Percentiles rank a stretch among this genome's conserved stretches.
phyloP scores from a whole-genome alignment of 176 grass and related monocot genomes.

The Avena eriantha region DNA sequence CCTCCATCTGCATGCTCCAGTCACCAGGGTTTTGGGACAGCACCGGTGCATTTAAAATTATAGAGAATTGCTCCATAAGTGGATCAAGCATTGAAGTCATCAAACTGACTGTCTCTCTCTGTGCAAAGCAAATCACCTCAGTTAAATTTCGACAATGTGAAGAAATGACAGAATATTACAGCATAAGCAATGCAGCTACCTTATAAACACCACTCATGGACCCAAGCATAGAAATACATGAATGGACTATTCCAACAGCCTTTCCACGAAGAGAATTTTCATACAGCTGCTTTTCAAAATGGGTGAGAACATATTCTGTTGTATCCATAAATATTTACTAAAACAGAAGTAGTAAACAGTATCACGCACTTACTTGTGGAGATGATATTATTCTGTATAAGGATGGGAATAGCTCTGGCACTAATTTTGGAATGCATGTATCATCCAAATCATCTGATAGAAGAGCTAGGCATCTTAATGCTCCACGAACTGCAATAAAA shows the following conservation, averaged over 20 bases:
- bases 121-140: slow-evolving; percentile 41
- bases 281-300: slow-evolving; percentile 70
- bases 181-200: slow-evolving; percentile 51
- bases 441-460: slow-evolving; percentile 96
- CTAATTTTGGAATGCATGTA: slow-evolving; percentile 77
- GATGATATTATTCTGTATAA: slow-evolving; percentile 86
- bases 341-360: slow-evolving; percentile 20
- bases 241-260: slow-evolving; percentile 88
- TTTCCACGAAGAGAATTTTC: slow-evolving; percentile 85
- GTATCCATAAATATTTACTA: slow-evolving; percentile 16
- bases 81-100: slow-evolving; percentile 78
- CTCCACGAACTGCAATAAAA: slow-evolving; percentile 75
- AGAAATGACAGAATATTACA: background rate
- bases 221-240: slow-evolving; percentile 93
- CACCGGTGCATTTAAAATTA: slow-evolving; percentile 75
- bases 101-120: slow-evolving; percentile 83
- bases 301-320: slow-evolving; percentile 41
- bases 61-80: slow-evolving; percentile 79
- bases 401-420: slow-evolving; percentile 84
- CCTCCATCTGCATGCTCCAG: slow-evolving; percentile 98
- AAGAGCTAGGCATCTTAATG: slow-evolving; percentile 95
- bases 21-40: slow-evolving; percentile 88
- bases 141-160: slow-evolving; percentile 26
- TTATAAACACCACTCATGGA: slow-evolving; percentile 96
- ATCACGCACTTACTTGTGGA: slow-evolving; percentile 61